Base-by-base conservation (phyloP, 305 asterid species). In the Plantago coronopus region DNA sequence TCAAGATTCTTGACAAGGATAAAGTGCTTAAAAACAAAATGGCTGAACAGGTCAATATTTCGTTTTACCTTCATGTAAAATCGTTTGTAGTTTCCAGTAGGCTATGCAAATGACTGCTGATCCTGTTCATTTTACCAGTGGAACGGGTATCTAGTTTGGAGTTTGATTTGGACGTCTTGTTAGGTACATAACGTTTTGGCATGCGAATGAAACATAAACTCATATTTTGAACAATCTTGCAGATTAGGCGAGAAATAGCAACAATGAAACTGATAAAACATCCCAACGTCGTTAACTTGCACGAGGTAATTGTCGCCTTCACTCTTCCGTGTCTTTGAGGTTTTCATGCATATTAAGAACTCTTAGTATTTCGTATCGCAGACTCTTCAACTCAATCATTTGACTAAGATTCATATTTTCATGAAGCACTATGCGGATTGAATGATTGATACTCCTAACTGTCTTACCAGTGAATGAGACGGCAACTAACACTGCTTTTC, bases 1-100 rank as follows among this genome's bases (percentile, higher is more conserved):
- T 90, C 77, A 90, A 90, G 84, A 87, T 87, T 68, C 91, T 90
- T 46, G 96, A 90, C 65, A 90, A 90, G 78, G 95, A 90, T 70
- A 84, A 81, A 66, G 95, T 90, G 72, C 93, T 90, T 40, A 87
- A 85, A 77, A 88, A 90, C 77, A 85, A 87, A 79, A 85, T 90
- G 96, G 84, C 97, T 7, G 95, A 89, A 67, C 95, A 87, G 93
- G 95, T 89, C 22, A 55, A 23, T 71, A 16, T 65, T 62, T 54
- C 43, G 22, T 62, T 12, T 34, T 43, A 6, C 21, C 47, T 34
- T 55, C 20, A 5, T 63, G 25, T 37, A 37, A 17, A 37, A 25
- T 51, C 37, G 53, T 43, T n/a, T 14, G 50, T 23, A 54, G 6
- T 6, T 20, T 61, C n/a, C 47, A 42, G 4, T 29, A 15, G 45